Conservation (phyloP, 2,329 filamentous ascomycete genomes). For the Neopestalotiopsis sp. region DNA sequence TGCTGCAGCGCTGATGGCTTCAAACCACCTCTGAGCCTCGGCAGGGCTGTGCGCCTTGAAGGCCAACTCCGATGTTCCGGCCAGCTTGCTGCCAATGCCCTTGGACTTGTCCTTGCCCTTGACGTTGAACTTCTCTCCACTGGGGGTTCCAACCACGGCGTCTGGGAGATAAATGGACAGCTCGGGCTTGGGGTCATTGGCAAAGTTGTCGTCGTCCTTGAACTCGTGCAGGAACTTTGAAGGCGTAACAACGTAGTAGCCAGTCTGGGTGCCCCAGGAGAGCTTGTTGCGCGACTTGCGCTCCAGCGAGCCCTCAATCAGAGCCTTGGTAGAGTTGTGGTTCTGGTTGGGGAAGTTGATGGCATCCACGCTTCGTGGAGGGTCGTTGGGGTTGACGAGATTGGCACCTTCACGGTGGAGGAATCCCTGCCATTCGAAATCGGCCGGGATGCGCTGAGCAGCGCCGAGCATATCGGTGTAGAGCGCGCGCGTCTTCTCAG, state of each 20-base stretch:
- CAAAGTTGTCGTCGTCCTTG: slow-evolving; percentile 81
- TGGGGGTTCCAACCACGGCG: slow-evolving; percentile 74
- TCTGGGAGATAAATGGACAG: slow-evolving; percentile 92
- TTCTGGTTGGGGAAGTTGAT: slow-evolving; percentile 89
- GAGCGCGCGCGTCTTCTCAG: slow-evolving; percentile 79
- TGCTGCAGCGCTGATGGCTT: slow-evolving; percentile 68
- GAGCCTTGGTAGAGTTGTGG: slow-evolving; percentile 77
- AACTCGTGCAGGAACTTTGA: slow-evolving; percentile 93
- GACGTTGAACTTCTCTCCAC: slow-evolving; percentile 86
- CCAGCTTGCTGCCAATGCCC: slow-evolving; percentile 79
- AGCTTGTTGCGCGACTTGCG: slow-evolving; percentile 89
- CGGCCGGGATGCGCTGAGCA: slow-evolving; percentile 76
- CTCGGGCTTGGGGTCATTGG: slow-evolving; percentile 79
- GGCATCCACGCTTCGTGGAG: slow-evolving; percentile 73
- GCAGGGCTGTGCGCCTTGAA: slow-evolving; percentile 87
- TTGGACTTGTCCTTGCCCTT: slow-evolving; percentile 93
- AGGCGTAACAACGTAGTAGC: slow-evolving; percentile 90
- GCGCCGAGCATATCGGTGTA: slow-evolving; percentile 83
- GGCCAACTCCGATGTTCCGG: slow-evolving; percentile 76
- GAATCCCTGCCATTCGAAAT: slow-evolving; percentile 95
- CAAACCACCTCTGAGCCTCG: slow-evolving; percentile 86
- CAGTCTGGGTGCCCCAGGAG: slow-evolving; percentile 74
- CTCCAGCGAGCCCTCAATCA: slow-evolving; percentile 89
- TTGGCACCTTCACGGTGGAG: slow-evolving; percentile 70
- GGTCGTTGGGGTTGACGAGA: slow-evolving; percentile 78